Evolutionary conservation across 1,139 yeast genomes (phyloP).

Genomic region (Yamadazyma diospyri): DNA sequence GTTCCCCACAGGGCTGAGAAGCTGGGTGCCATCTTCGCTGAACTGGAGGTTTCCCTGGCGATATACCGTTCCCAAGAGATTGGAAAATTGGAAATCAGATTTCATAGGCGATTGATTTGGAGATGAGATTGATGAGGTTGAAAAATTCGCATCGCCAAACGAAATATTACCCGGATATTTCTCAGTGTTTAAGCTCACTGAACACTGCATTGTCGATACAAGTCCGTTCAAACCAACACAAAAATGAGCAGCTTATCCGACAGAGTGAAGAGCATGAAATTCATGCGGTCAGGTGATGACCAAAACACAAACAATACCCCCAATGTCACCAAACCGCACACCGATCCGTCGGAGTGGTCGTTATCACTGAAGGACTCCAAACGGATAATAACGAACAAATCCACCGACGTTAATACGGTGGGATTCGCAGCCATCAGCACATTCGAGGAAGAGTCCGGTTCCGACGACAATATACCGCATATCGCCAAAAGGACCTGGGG

Average conservation of each 20-base stretch:
- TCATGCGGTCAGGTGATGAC: slow-evolving; percentile 32
- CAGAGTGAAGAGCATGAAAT: slow-evolving; percentile 71
- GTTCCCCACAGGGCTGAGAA: slow-evolving; percentile 93
- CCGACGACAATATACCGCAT: slow-evolving; percentile 17
- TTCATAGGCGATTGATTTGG: slow-evolving; percentile 26
- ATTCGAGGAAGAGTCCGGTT: slow-evolving; percentile 14
- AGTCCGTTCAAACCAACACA: no score
- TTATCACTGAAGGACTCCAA: slow-evolving; percentile 29
- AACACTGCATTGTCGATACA: not conserved
- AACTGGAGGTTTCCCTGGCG: slow-evolving; percentile 87
- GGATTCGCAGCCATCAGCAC: slow-evolving; percentile 48
- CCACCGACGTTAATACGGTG: slow-evolving; percentile 27
- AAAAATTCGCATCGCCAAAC: slow-evolving; percentile 4
- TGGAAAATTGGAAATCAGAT: slow-evolving; percentile 63
- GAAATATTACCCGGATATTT: not conserved
- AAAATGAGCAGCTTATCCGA: slow-evolving; percentile 51
- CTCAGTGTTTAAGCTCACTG: not conserved
- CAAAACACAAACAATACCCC: slow-evolving; percentile 23
- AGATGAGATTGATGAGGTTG: slow-evolving; percentile 13
- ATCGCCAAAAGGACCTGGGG: slow-evolving; percentile 27
- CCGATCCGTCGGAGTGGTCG: slow-evolving; percentile 63
- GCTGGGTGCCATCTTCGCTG: slow-evolving; percentile 78
- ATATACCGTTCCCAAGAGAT: slow-evolving; percentile 90
- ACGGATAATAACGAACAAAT: slow-evolving; percentile 20
- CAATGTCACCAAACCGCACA: slow-evolving; percentile 38